Percentiles rank a stretch among this genome's conserved stretches.
phyloP scores from a whole-genome alignment of 2,329 filamentous ascomycete species.

The Fusarium incarnatum region DNA sequence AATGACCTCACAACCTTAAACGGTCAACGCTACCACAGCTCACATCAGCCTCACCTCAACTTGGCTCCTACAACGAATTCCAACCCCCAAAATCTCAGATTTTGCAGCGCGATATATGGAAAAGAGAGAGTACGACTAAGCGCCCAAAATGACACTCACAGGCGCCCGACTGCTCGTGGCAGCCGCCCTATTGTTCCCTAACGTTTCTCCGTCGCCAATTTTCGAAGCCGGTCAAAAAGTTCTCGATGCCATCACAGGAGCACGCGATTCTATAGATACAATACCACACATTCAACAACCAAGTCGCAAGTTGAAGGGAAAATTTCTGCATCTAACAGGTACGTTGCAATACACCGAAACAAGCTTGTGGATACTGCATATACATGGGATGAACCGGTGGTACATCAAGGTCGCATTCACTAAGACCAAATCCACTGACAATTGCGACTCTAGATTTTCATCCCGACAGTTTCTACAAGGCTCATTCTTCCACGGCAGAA shows the following conservation, averaged over 20 bases:
- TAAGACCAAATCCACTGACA: conserved; percentile 25
- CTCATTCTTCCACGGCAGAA: conserved; percentile 76
- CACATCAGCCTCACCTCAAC: conserved; percentile 4
- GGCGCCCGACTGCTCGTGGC: conserved; percentile 48
- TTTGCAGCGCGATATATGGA: background rate
- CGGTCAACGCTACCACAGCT: background rate
- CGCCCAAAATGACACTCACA: conserved; percentile 40
- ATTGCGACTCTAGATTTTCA: conserved; percentile 78
- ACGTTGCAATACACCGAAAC: conserved; percentile 46
- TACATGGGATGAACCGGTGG: conserved; percentile 16
- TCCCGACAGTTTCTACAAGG: conserved; percentile 87
- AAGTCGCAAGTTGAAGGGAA: conserved; percentile 70
- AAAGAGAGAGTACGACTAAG: background rate
- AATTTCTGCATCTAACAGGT: conserved; percentile 92
- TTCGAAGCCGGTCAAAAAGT: conserved; percentile 35
- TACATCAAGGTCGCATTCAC: conserved; percentile 1
- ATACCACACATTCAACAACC: conserved; percentile 37
- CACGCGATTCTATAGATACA: conserved; percentile 23
- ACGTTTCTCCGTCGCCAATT: conserved; percentile 42
- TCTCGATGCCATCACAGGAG: conserved; percentile 27
- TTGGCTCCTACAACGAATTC: conserved; percentile 10
- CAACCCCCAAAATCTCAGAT: background rate
- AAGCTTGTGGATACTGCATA: conserved; percentile 20
- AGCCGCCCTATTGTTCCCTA: conserved; percentile 42
- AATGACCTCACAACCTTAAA: conserved; percentile 40